phyloP scores from a whole-genome alignment of 1,284 basidiomycete species.

The Macrocybe sp. region DNA sequence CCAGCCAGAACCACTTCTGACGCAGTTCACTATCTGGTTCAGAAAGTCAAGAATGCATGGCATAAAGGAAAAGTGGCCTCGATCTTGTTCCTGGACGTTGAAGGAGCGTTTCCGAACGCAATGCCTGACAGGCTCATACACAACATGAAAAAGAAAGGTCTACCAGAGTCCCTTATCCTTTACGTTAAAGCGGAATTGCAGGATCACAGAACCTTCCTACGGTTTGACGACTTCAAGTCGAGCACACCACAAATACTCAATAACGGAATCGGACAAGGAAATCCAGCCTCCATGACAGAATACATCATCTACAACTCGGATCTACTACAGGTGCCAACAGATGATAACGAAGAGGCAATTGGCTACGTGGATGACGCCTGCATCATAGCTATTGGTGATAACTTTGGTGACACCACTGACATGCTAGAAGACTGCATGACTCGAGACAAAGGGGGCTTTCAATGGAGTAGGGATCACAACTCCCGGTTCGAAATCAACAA shows the following conservation, averaged over 20 bases:
- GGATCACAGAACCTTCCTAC: neutral
- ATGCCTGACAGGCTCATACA: conserved; percentile 19
- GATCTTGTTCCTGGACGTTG: conserved; percentile 24
- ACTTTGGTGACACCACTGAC: no score
- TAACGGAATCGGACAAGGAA: conserved; percentile 6
- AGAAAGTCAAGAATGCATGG: conserved; percentile 18
- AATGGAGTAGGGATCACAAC: conserved; percentile 16
- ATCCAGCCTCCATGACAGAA: conserved; percentile 1
- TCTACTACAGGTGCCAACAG: neutral
- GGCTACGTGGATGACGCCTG: no score
- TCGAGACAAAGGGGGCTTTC: conserved; percentile 9
- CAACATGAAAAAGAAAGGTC: conserved; percentile 19
- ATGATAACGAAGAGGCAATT: no score
- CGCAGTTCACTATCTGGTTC: conserved; percentile 12
- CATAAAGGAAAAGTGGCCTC: neutral
- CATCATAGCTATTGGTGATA: no score
- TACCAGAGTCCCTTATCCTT: neutral
- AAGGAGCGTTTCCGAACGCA: conserved; percentile 28
- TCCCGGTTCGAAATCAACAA: conserved; percentile 13
- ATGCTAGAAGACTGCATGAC: conserved; percentile 15
- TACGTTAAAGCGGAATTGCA: neutral
- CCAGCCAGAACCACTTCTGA: conserved; percentile 14
- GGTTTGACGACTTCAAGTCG: neutral
- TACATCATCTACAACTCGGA: conserved; percentile 2
- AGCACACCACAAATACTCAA: neutral